Base-by-base conservation (phyloP, 2,329 filamentous ascomycete genomes). In the Penicillium sumatraense region DNA sequence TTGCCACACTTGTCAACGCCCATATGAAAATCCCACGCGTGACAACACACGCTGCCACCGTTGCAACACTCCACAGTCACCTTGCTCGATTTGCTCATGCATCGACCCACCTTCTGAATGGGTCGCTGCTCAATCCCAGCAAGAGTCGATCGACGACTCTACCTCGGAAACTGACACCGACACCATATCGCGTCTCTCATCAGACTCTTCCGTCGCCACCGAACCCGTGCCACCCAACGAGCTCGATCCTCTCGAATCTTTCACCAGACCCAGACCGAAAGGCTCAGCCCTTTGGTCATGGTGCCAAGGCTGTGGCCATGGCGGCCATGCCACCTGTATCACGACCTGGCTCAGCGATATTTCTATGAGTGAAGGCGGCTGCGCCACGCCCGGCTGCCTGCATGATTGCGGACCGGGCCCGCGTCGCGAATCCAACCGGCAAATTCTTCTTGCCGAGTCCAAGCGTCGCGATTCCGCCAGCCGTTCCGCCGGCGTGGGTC, bases 241-340 rank as follows among this genome's bases (percentile, higher is more conserved):
- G 49, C 24, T 72, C 58, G 55, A 71, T 62, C 54, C 54, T 52
- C 27, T 72, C 57, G 59, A 62, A 31, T n/a, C 66, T 53, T 58
- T 62, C 59, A 69, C 53, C 59, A 53, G 56, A 54, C 60, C 66
- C 8, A 67, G 68, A 16, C 66, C 68, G 26, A 68, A 66, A 52
- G 74, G 72, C 27, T 65, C 74, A 14, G 66, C 68, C 6, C 74
- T 85, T 18, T 85, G 80, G 79, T 78, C 80, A 5, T 81, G 80
- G 74, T 88, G 86, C 67, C 77, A 85, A 62, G 74, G 81, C 11
- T 88, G 86, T 67, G 83, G 83, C 3, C 86, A 88, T 62, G 80
- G 81, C 35, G 84, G 81, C 2, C 86, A 88, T 64, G 72, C 79
- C 5, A 78, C 79, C 47, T 88, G 86, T 66, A 75, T 86, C 26